Percentiles rank a stretch among this genome's conserved stretches.
Conservation (phyloP, 257 asterid genomes). For the Solanum chilense region DNA sequence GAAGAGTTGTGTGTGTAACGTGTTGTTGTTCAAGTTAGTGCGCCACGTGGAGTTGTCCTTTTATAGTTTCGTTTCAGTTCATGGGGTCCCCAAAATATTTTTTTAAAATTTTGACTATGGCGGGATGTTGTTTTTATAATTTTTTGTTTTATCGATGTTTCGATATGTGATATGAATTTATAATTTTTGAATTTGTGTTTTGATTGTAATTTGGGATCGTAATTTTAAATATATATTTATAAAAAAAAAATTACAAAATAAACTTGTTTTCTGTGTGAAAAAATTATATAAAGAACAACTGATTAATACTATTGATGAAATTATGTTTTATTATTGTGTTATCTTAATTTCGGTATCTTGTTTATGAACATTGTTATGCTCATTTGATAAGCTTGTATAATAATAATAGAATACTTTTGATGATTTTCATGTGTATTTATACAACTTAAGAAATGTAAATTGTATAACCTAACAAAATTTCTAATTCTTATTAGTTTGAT, state of each 20-base stretch:
- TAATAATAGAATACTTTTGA: neutral
- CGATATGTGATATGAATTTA: no score
- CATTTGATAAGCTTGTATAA: neutral
- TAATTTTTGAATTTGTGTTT: neutral
- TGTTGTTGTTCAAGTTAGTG: neutral
- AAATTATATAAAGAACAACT: neutral
- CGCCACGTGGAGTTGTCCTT: slow-evolving; percentile 12
- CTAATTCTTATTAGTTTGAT: neutral
- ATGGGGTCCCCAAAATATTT: neutral
- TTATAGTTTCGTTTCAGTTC: neutral
- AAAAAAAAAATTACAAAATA: no score
- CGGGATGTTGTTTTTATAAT: slow-evolving; percentile 4
- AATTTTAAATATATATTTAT: no score
- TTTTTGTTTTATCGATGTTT: no score
- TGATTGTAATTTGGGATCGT: neutral
- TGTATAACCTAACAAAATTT: neutral
- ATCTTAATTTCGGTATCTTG: accelerated
- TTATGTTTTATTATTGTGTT: neutral
- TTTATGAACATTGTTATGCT: neutral
- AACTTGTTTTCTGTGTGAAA: no score
- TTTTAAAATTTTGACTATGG: neutral
- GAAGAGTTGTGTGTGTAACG: neutral
- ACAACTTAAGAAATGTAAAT: neutral
- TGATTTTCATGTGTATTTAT: neutral
- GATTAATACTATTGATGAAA: neutral